Conservation (phyloP, 768 basidiomycete genomes). For the Pulveroboletus ravenelii region DNA sequence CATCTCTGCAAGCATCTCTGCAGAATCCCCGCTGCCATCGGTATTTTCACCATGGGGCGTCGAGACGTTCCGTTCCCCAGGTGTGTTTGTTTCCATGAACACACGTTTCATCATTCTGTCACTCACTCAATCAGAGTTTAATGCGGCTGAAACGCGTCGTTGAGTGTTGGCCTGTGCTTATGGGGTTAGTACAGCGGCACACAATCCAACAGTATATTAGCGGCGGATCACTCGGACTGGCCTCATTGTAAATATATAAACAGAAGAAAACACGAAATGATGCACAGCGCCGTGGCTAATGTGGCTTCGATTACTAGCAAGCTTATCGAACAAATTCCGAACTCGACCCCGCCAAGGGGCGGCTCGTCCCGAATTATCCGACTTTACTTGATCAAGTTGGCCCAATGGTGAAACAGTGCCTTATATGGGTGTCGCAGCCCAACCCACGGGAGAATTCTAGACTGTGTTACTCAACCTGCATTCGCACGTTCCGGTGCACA, state of each 20-base stretch:
- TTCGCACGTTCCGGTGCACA: conserved; percentile 11
- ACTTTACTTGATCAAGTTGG: conserved; percentile 7
- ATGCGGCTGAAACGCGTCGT: conserved; percentile 25
- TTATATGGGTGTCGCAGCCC: conserved; percentile 11
- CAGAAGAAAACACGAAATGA: not conserved
- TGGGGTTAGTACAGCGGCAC: conserved; percentile 6
- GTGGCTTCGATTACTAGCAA: conserved; percentile 1
- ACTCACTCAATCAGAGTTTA: conserved; percentile 13
- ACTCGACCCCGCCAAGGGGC: not conserved
- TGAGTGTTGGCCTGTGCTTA: conserved; percentile 8
- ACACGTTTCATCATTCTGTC: conserved; percentile 17
- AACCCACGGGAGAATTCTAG: not conserved
- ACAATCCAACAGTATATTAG: not conserved
- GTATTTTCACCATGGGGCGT: conserved; percentile 8
- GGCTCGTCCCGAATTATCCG: not conserved
- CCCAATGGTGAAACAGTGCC: conserved; percentile 8
- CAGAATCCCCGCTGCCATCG: not conserved
- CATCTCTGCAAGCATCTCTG: not conserved
- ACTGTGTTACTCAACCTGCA: not conserved
- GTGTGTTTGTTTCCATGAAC: conserved; percentile 18
- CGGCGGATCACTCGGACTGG: conserved; percentile 9
- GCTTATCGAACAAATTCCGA: not conserved
- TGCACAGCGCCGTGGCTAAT: not conserved
- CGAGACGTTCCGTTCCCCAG: not conserved
- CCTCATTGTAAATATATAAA: not conserved